phyloP scores from a whole-genome alignment of 768 basidiomycete genomes.

The Paxillus ammoniavirescens region DNA sequence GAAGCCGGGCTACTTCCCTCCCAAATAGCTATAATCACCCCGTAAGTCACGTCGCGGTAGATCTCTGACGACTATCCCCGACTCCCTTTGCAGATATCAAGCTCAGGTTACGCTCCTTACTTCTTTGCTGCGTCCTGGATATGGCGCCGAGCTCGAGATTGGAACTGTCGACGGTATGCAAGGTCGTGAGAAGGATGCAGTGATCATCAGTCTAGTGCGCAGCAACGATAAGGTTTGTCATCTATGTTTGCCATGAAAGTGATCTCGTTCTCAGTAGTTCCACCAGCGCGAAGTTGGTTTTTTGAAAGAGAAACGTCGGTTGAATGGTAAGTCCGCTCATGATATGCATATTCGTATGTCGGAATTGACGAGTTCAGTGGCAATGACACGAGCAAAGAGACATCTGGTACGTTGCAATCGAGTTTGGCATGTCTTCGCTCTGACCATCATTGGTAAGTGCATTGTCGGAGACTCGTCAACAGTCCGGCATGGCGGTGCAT shows the following conservation, averaged over 20 bases:
- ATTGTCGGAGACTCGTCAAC: conserved; percentile 94
- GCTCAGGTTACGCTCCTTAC: conserved; percentile 88
- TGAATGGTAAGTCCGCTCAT: conserved; percentile 65
- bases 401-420: conserved; percentile 64
- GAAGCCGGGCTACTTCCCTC: conserved; percentile 56
- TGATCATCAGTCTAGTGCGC: conserved; percentile 89
- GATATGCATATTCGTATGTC: neutral
- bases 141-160: conserved; percentile 75
- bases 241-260: neutral
- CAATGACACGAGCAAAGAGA: conserved; percentile 88
- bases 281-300: conserved; percentile 87
- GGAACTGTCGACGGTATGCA: conserved; percentile 98
- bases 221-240: conserved; percentile 75
- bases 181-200: conserved; percentile 92
- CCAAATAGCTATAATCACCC: conserved; percentile 88
- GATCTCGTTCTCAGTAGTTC: conserved; percentile 1
- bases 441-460: conserved; percentile 55
- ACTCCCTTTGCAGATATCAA: conserved; percentile 64
- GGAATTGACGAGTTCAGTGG: conserved; percentile 46
- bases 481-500: conserved; percentile 77
- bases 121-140: conserved; percentile 67
- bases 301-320: conserved; percentile 83
- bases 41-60: conserved; percentile 45
- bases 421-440: neutral
- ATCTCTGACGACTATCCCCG: neutral